Percentiles rank a stretch among this genome's conserved stretches.
Conservation (phyloP, 2,329 filamentous ascomycete species). For the Teratosphaeriaceae sp. region DNA sequence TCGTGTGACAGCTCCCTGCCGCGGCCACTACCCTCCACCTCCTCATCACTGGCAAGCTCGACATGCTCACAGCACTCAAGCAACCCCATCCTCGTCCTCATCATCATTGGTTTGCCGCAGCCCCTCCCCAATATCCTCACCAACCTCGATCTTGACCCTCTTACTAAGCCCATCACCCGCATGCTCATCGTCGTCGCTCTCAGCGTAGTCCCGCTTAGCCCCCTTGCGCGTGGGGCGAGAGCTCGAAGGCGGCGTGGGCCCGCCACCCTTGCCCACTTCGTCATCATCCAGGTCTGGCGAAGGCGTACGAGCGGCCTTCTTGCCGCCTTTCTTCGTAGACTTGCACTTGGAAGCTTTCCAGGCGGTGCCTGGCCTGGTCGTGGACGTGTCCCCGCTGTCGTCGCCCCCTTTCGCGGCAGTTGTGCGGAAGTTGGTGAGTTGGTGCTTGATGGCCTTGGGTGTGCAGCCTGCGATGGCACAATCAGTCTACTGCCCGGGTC, state of each 20-base stretch:
- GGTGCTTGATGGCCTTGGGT: constrained; percentile 27
- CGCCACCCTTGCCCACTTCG: constrained; percentile 10
- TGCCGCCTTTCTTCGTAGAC: constrained; percentile 1
- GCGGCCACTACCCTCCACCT: not conserved
- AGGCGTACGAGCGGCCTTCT: constrained; percentile 1
- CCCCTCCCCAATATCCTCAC: constrained; percentile 21
- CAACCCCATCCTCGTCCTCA: not conserved
- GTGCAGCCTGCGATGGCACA: constrained; percentile 21
- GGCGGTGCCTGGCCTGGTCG: not conserved
- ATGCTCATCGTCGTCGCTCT: constrained; percentile 5
- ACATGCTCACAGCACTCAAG: not conserved
- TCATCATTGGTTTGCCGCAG: not conserved
- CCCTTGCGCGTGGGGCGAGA: constrained; percentile 4
- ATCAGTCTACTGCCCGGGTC: no score
- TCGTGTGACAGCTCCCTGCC: no score
- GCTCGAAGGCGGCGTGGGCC: constrained; percentile 5
- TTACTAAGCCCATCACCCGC: constrained; percentile 5
- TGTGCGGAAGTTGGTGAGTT: constrained; percentile 21
- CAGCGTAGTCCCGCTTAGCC: constrained; percentile 9
- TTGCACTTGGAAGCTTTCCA: constrained; percentile 1
- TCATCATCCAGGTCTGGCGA: constrained; percentile 4
- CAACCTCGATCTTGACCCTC: constrained; percentile 18
- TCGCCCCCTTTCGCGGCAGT: not conserved
- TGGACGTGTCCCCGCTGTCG: not conserved
- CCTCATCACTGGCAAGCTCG: not conserved